Percentiles rank a stretch among this genome's conserved stretches.
These are phyloP conservation scores for Dryadomyces sulphureus DNA, from an alignment of 2,329 filamentous ascomycete species.

Conservation along the genomic window DNA sequence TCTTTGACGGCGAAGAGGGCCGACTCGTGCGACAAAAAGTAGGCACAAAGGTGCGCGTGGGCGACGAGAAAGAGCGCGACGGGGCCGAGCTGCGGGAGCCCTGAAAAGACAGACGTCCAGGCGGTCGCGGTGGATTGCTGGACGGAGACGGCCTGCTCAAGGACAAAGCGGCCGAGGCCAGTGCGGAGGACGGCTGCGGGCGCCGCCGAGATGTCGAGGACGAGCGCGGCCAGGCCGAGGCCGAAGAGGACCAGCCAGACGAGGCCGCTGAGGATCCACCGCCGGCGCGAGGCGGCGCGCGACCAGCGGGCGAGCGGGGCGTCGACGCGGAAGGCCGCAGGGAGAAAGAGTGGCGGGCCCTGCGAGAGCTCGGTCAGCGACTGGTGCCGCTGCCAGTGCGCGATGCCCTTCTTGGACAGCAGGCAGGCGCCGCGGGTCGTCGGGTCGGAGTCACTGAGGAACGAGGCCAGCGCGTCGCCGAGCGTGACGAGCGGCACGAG, in stretches of 20 bases:
- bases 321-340: conserved; percentile 2
- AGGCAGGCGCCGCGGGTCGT: conserved; percentile 27
- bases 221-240: conserved; percentile 25
- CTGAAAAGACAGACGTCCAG: conserved; percentile 23
- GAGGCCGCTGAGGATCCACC: conserved; percentile 26
- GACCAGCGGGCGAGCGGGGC: conserved; percentile 26
- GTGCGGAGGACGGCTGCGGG: conserved; percentile 15
- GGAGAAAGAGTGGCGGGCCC: neutral
- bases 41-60: conserved; percentile 31
- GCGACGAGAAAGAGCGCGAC: conserved; percentile 30
- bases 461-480: conserved; percentile 35
- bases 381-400: conserved; percentile 23
- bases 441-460: conserved; percentile 29
- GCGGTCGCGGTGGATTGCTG: conserved; percentile 4
- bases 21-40: conserved; percentile 35
- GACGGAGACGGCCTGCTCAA: conserved; percentile 16
- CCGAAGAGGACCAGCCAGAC: conserved; percentile 24
- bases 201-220: conserved; percentile 17
- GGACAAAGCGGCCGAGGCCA: conserved; percentile 23
- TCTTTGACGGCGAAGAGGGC: conserved; percentile 23
- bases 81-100: conserved; percentile 33
- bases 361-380: neutral
- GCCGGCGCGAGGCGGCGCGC: conserved; percentile 23
- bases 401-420: conserved; percentile 30
- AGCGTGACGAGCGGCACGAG: conserved; percentile 32